Evolutionary conservation across 768 basidiomycete genomes (phyloP).

Genomic region (Solioccasus polychromus): DNA sequence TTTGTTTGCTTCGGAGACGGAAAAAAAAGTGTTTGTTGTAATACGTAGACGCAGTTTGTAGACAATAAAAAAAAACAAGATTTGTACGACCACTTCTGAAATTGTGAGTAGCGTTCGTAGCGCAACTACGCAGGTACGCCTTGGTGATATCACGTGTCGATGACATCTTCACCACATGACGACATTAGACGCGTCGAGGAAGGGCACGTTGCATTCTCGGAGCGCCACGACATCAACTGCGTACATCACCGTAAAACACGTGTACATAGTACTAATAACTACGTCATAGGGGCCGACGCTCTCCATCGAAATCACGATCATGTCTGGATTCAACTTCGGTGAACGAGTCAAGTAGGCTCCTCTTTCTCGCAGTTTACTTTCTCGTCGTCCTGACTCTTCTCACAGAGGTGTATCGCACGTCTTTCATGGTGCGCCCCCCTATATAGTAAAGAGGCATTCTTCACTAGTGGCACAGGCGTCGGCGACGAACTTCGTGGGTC

Average conservation of each 20-base stretch:
- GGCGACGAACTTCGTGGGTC: slow-evolving; percentile 47
- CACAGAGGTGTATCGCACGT: slow-evolving; percentile 36
- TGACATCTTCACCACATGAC: slow-evolving; percentile 17
- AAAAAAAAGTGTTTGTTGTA: slow-evolving; percentile 13
- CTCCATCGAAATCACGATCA: not conserved
- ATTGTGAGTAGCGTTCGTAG: too few species aligned
- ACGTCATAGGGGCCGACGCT: not conserved
- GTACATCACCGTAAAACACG: slow-evolving; percentile 17
- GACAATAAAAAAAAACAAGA: slow-evolving; percentile 5
- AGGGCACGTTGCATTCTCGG: slow-evolving; percentile 18
- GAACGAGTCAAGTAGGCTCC: slow-evolving; percentile 13
- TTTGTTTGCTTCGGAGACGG: not conserved
- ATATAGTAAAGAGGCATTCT: not conserved
- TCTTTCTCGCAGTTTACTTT: not conserved
- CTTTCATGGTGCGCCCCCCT: slow-evolving; percentile 32
- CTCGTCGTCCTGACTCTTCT: not conserved
- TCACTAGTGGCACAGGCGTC: slow-evolving; percentile 31
- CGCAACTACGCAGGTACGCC: too few species aligned
- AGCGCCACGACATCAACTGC: slow-evolving; percentile 20
- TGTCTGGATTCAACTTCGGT: slow-evolving; percentile 13
- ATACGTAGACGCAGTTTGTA: slow-evolving; percentile 19
- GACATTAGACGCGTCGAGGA: not conserved
- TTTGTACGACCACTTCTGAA: slow-evolving; percentile 10
- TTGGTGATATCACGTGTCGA: slow-evolving; percentile 8
- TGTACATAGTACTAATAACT: not conserved